phyloP scores from a whole-genome alignment of 2,329 filamentous ascomycete genomes.

The Aspergillus costaricaensis region DNA sequence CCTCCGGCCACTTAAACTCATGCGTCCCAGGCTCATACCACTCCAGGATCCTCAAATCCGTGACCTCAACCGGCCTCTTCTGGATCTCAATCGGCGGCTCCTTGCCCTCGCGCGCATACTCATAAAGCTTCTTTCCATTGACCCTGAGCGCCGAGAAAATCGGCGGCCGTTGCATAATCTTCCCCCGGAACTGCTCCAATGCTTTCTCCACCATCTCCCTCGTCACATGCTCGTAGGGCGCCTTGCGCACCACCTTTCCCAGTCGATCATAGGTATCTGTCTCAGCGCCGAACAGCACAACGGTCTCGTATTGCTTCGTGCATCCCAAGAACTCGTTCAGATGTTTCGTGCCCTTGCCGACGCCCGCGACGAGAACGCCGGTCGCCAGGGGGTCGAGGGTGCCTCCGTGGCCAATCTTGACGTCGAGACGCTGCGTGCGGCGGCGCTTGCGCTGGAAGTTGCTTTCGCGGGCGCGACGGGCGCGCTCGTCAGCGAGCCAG shows the following conservation, averaged over 20 bases:
- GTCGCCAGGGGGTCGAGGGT: constrained; percentile 94
- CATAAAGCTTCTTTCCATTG: constrained; percentile 90
- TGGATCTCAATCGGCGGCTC: constrained; percentile 83
- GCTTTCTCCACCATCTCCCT: constrained; percentile 75
- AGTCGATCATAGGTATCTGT: constrained; percentile 90
- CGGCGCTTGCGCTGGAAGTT: constrained; percentile 63
- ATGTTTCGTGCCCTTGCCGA: constrained; percentile 84
- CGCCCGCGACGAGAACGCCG: constrained; percentile 84
- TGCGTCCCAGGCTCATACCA: constrained; percentile 82
- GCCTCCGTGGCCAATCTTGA: constrained; percentile 95
- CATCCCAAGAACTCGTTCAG: constrained; percentile 78
- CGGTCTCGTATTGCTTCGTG: constrained; percentile 89
- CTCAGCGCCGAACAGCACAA: constrained; percentile 85
- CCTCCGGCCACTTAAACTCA: constrained; percentile 69
- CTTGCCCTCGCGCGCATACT: constrained; percentile 89
- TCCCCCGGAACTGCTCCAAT: constrained; percentile 73
- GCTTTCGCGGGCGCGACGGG: constrained; percentile 58
- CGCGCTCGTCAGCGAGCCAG: constrained; percentile 67
- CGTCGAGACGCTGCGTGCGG: constrained; percentile 63
- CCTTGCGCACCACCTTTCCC: constrained; percentile 77
- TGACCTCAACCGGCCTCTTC: constrained; percentile 74
- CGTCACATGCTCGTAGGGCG: constrained; percentile 79
- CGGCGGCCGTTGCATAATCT: constrained; percentile 85
- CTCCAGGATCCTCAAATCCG: constrained; percentile 76
- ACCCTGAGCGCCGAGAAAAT: constrained; percentile 92